Percentiles rank a stretch among this genome's conserved stretches.
Evolutionary conservation across 345 rosid genomes (phyloP).

Genomic region (Leavenworthia alabamica): DNA sequence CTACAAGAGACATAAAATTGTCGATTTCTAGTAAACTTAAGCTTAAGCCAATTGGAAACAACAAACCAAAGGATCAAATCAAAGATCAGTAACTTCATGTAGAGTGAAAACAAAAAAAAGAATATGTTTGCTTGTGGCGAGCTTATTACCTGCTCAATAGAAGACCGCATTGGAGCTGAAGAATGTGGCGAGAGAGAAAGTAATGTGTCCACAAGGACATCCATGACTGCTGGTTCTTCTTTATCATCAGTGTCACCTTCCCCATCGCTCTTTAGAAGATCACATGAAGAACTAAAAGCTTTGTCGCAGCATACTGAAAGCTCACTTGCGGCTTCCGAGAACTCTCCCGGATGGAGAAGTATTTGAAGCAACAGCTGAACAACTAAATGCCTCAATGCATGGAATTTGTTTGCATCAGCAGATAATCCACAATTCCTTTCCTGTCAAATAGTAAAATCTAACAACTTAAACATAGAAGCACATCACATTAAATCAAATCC

Average conservation of each 20-base stretch:
- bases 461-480: conserved; percentile 5
- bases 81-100: background rate
- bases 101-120: background rate
- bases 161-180: conserved; percentile 80
- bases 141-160: conserved; percentile 71
- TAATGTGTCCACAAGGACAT: conserved; percentile 80
- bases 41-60: background rate
- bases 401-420: conserved; percentile 44
- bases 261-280: conserved; percentile 45
- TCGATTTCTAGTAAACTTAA: background rate
- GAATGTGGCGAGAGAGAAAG: conserved; percentile 88
- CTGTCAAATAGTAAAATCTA: conserved; percentile 37
- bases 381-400: conserved; percentile 66
- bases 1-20: conserved; percentile 33
- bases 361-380: conserved; percentile 82
- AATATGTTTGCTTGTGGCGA: background rate
- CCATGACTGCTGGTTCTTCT: conserved; percentile 65
- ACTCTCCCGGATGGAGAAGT: conserved; percentile 84
- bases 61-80: background rate
- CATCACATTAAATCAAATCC: conserved; percentile 8
- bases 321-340: conserved; percentile 66
- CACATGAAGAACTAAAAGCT: conserved; percentile 50
- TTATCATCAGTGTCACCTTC: conserved; percentile 60
- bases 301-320: conserved; percentile 83
- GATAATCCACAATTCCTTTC: conserved; percentile 53